Evolutionary conservation across 2,329 filamentous ascomycete species (phyloP).

Genomic region (Ceratocystis destructans): DNA sequence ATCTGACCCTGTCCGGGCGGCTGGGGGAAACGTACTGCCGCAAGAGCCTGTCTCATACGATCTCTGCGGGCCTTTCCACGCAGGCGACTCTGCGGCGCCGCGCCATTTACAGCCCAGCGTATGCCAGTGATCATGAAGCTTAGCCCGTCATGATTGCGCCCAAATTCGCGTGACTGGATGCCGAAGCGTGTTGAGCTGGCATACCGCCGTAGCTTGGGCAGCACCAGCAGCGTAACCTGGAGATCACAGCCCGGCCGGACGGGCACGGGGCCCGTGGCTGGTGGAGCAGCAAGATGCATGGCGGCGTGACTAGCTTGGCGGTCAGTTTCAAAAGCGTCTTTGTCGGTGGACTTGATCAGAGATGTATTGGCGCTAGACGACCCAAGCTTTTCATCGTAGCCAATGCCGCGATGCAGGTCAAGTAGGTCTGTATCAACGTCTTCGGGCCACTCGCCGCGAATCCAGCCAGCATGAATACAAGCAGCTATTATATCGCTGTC

Average conservation of each 20-base stretch:
- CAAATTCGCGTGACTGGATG: conserved; percentile 69
- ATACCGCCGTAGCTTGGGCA: conserved; percentile 69
- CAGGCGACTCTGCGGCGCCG: conserved; percentile 41
- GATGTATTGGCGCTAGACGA: conserved; percentile 13
- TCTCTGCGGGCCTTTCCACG: conserved; percentile 43
- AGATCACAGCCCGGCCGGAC: conserved; percentile 60
- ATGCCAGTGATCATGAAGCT: conserved; percentile 75
- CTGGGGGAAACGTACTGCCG: conserved; percentile 29
- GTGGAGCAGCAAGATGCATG: conserved; percentile 39
- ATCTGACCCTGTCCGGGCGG: background rate
- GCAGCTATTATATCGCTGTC: conserved; percentile 89
- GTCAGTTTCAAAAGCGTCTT: conserved; percentile 27
- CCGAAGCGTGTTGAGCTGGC: conserved; percentile 62
- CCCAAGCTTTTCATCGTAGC: conserved; percentile 9
- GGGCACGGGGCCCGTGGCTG: conserved; percentile 45
- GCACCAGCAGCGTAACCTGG: conserved; percentile 72
- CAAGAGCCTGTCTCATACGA: conserved; percentile 42
- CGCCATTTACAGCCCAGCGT: conserved; percentile 72
- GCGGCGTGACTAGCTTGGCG: conserved; percentile 25
- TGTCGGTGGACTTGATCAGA: conserved; percentile 22
- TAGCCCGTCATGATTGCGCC: conserved; percentile 65
- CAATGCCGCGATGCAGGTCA: conserved; percentile 34
- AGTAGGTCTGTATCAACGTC: conserved; percentile 60
- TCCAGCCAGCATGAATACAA: conserved; percentile 85
- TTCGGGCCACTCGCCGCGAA: conserved; percentile 74